Evolutionary conservation across 164 flowering plant species (phyloP).

Genomic region (Berberis thunbergii): DNA sequence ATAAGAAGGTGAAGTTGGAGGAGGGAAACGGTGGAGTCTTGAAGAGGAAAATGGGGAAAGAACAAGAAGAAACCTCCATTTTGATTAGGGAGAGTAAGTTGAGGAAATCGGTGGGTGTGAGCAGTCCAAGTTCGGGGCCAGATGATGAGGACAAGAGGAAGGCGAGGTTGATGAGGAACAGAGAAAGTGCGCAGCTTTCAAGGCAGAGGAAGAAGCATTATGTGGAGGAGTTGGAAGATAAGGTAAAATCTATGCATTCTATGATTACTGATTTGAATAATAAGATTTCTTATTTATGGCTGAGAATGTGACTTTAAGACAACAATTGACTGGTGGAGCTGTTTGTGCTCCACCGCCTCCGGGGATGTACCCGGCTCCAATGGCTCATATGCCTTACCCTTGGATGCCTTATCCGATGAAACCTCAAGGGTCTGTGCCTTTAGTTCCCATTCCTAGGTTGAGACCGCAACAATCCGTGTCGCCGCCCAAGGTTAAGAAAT

Average conservation of each 20-base stretch:
- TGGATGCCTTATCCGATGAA: conserved; percentile 77
- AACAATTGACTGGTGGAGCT: conserved; percentile 54
- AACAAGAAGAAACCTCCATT: conserved; percentile 21
- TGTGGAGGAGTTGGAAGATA: conserved; percentile 95
- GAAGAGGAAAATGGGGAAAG: conserved; percentile 58
- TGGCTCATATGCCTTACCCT: conserved; percentile 57
- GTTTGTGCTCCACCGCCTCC: conserved; percentile 25
- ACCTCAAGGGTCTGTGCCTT: conserved; percentile 73
- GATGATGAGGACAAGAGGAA: conserved; percentile 45
- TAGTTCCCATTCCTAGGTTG: conserved; percentile 90
- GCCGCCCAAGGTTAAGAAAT: conserved; percentile 41
- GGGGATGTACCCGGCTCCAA: conserved; percentile 47
- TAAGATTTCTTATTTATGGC: conserved; percentile 65
- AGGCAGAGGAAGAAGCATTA: conserved; percentile 96
- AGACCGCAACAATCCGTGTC: conserved; percentile 48
- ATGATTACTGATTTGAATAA: conserved; percentile 69
- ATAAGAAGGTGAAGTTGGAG: conserved; percentile 11
- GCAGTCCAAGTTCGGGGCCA: conserved; percentile 11
- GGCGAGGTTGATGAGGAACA: conserved; percentile 81
- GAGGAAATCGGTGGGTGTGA: conserved; percentile 18
- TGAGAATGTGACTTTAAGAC: conserved; percentile 70
- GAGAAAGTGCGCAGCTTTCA: conserved; percentile 96
- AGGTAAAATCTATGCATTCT: conserved; percentile 71
- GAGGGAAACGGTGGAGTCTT: conserved; percentile 4
- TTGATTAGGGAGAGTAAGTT: conserved; percentile 34